Evolutionary conservation across 371 early-diverging fungal species (phyloP), one percentile per base, ranked within the genome.

Genomic region (Rhizopus arrhizus): DNA sequence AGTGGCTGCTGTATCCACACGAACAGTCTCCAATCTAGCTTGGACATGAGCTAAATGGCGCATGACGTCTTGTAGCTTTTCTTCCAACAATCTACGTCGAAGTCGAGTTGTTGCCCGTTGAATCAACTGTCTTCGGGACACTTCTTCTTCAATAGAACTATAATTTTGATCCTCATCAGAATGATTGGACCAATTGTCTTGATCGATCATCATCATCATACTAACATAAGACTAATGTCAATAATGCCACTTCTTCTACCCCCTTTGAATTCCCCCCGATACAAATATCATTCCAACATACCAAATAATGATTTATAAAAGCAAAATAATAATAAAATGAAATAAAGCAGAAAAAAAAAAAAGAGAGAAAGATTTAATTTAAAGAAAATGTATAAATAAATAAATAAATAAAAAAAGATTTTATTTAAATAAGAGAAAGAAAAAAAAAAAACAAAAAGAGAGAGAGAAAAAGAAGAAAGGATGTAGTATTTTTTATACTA

Each of bases 31-130:
- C 13, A 73, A 46, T 32, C 73, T 64, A 35, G 66, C 55, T 45
- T 75, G 72, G 29, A 64, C 36, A 10, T 57, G 55, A 48, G 64
- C 59, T 3, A 73, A 54, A 48, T 66, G 53, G 4, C 45, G 50
- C 66, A 69, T 71, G 4, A 78, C 62, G 35, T 73, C 62, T 22
- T 68, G 63, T 4, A 78, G 31, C 32, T 51, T 58, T 56, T 65
- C 59, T 56, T 69, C 69, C 28, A 69, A 52, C 22, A 54, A 16
- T 33, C 62, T 49, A 33, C 62, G 50, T 56, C 65, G 47, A 15
- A 69, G 35, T 5, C 65, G 65, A 51, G 51, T 56, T 0, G 62
- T 65, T 10, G 69, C 69, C 10, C 69, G 43, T 52, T 69, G 59
- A 43, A 69, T 69, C 15, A 69, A 45, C 11, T 65, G 59, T 33